Conservation (phyloP, 2,329 filamentous ascomycete genomes). For the Sphaerulina musiva region DNA sequence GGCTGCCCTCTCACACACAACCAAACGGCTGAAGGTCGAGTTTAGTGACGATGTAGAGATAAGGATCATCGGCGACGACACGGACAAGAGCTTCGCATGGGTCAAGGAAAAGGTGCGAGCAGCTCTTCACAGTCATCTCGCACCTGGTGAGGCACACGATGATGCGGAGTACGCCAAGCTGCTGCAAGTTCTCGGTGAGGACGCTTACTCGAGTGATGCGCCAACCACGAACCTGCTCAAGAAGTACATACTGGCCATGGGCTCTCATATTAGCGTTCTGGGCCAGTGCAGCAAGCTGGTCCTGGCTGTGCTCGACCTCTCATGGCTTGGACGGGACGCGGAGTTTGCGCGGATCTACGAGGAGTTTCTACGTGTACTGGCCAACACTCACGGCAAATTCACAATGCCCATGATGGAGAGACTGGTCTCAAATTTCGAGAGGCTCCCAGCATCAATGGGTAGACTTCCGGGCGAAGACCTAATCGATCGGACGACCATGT, state of each 20-base stretch:
- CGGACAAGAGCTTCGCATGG: constrained; percentile 51
- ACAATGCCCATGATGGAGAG: constrained; percentile 68
- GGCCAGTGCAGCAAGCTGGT: constrained; percentile 54
- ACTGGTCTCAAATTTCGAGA: constrained; percentile 71
- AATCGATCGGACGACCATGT: constrained; percentile 59
- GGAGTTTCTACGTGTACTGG: constrained; percentile 55
- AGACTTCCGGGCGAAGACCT: constrained; percentile 49
- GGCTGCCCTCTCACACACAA: constrained; percentile 31
- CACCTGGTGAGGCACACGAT: constrained; percentile 43
- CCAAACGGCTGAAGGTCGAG: constrained; percentile 44
- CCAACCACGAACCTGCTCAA: constrained; percentile 48
- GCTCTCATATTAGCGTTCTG: constrained; percentile 50
- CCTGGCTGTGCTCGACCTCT: constrained; percentile 51
- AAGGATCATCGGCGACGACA: constrained; percentile 40
- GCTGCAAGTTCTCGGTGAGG: constrained; percentile 26
- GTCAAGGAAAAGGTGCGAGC: constrained; percentile 56
- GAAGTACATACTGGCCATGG: constrained; percentile 54
- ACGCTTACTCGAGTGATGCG: constrained; percentile 36
- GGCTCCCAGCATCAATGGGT: constrained; percentile 49
- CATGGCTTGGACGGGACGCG: constrained; percentile 58
- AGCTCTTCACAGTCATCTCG: constrained; percentile 36
- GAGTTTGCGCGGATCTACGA: constrained; percentile 52
- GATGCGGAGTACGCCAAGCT: constrained; percentile 53
- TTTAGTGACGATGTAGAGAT: constrained; percentile 46
- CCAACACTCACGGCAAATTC: constrained; percentile 76